Evolutionary conservation across 768 basidiomycete species (phyloP), one percentile per base, ranked within the genome.

Genomic region (Xerocomus brunneocitrinus): DNA sequence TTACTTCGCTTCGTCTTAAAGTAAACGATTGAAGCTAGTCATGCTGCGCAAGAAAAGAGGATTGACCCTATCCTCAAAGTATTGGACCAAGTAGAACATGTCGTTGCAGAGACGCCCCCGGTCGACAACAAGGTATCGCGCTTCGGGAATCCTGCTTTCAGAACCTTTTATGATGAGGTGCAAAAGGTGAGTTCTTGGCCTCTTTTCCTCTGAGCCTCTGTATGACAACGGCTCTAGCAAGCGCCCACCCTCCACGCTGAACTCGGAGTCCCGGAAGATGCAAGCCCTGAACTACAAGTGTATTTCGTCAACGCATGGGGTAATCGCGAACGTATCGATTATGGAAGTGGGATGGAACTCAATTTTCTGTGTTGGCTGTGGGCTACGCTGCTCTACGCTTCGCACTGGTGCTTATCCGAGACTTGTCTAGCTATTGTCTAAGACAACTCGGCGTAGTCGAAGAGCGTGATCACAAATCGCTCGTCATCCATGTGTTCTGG

Each of bases 271-370:
- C 81, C 85, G 0, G 45, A 62, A 3, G 81, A 81, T 4, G 79
- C 84, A 0, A 76, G 83, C 4, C 64, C 74, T 5, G 95, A 98
- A 65, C 69, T 97, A 4, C 80, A 84, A 2, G 77, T 74, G 0
- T 99, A 98, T 67, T 88, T 98, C 63, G 72, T 76, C 35, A 91
- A 95, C 64, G 72, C 85, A 14, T 98, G 95, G 95, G 97, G 97
- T 0, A 97, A 89, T 67, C 75, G 88, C 28, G 82, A 87, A 45
- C 77, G 97, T 8, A 93, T 99, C 50, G 97, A 99, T 71, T 99
- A 99, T 70, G 97, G 97, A n/a, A 97, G 94, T 62, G 97, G 97
- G 13, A 98, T 98, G 95, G 97, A 99, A 66, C 78, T 98, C 41
- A 95, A 98, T 70, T 99, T 98, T 64, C 55, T 98, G 3, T 98